These are phyloP conservation scores for Geranium incanum DNA, from an alignment of 441 rosid species.

Conservation along the genomic window DNA sequence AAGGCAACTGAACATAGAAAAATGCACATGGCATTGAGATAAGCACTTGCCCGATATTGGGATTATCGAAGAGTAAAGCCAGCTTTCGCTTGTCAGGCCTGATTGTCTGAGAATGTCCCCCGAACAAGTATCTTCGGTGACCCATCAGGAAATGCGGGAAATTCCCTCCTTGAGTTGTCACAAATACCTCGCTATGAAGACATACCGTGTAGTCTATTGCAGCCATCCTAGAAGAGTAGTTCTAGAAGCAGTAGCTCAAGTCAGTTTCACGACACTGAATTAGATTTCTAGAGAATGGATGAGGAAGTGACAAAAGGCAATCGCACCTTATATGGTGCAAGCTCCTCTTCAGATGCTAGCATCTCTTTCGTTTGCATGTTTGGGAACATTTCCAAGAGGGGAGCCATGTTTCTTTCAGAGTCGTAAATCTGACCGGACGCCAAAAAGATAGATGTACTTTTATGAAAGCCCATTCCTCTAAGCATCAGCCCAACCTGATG, in stretches of 20 bases:
- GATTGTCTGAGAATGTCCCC: slow-evolving; percentile 95
- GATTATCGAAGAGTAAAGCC: slow-evolving; percentile 95
- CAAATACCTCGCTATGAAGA: slow-evolving; percentile 99
- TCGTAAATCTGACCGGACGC: slow-evolving; percentile 96
- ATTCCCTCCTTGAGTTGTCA: slow-evolving; percentile 99
- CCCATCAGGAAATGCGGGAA: slow-evolving; percentile 99
- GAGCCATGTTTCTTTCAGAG: slow-evolving; percentile 87
- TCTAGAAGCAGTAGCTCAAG: slow-evolving; percentile 49
- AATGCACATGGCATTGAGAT: not conserved
- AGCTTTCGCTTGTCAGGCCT: slow-evolving; percentile 96
- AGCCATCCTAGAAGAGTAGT: slow-evolving; percentile 98
- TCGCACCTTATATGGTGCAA: slow-evolving; percentile 72
- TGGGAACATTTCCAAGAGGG: slow-evolving; percentile 92
- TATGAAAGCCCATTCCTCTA: slow-evolving; percentile 98
- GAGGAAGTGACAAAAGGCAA: not conserved
- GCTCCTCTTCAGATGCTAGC: slow-evolving; percentile 84
- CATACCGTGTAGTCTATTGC: slow-evolving; percentile 99
- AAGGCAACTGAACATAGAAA: slow-evolving; percentile 42
- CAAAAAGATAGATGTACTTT: slow-evolving; percentile 70
- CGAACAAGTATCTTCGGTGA: slow-evolving; percentile 79
- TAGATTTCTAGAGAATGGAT: slow-evolving; percentile 13
- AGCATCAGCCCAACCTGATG: slow-evolving; percentile 95
- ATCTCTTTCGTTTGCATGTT: slow-evolving; percentile 83
- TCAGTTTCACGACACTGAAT: slow-evolving; percentile 22
- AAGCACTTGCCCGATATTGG: slow-evolving; percentile 66